Conservation (phyloP, 2,329 filamentous ascomycete genomes). For the Stagonosporopsis rhizophila region DNA sequence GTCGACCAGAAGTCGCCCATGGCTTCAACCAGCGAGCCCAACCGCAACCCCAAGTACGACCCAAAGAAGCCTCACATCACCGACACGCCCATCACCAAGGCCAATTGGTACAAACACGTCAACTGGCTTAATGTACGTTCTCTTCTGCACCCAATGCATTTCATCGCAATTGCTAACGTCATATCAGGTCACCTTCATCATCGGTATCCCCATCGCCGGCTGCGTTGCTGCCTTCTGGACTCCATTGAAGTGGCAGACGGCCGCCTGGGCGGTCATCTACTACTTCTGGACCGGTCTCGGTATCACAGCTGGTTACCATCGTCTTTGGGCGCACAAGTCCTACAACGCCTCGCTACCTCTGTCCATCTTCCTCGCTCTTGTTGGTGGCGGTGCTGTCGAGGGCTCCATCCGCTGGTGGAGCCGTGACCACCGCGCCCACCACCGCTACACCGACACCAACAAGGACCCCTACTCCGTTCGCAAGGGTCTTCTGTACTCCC, state of each 20-base stretch:
- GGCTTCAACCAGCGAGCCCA: constrained; percentile 60
- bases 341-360: constrained; percentile 56
- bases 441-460: constrained; percentile 61
- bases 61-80: constrained; percentile 85
- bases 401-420: constrained; percentile 61
- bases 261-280: constrained; percentile 76
- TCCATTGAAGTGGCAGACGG: constrained; percentile 75
- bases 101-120: constrained; percentile 91
- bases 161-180: constrained; percentile 21
- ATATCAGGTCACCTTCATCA: constrained; percentile 78
- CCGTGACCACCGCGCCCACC: constrained; percentile 59
- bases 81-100: constrained; percentile 78
- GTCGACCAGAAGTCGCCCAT: constrained; percentile 55
- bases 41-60: constrained; percentile 60
- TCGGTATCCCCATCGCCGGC: constrained; percentile 77
- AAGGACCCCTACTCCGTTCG: constrained; percentile 62
- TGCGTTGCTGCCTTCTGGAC: constrained; percentile 81
- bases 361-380: constrained; percentile 57
- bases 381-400: constrained; percentile 58
- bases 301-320: constrained; percentile 66
- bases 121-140: constrained; percentile 85
- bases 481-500: constrained; percentile 60
- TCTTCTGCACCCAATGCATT: too few species aligned
- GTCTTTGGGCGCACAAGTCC: constrained; percentile 71
- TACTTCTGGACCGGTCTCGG: constrained; percentile 86